Evolutionary conservation across 2,329 filamentous ascomycete species (phyloP), one percentile per base, ranked within the genome.

Genomic region (Grosmannia huntii): DNA sequence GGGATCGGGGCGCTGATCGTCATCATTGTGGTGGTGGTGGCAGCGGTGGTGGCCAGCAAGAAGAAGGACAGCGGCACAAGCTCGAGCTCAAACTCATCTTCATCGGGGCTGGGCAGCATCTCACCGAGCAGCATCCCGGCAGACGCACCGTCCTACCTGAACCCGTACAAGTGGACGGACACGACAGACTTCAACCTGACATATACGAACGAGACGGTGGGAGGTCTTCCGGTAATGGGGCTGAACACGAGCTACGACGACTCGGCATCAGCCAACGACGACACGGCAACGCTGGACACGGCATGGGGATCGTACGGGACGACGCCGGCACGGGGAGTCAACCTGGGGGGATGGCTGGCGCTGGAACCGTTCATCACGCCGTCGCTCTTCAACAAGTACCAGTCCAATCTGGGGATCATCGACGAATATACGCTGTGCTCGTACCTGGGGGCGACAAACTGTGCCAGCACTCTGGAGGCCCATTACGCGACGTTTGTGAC

Each of bases 331-430:
- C 83, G 92, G 7, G 94, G 94, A 1, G 89, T 97, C 41, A 97
- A 96, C 66, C 69, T 97, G 1, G 94, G 94, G 55, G 94, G 94
- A 14, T 99, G 94, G 94, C 80, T 99, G 1, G 88, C 87, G 3
- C 74, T 99, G 14, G 94, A 99, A 67, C 94, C 94, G 0, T 96
- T 95, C 69, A 97, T 99, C 68, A 92, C 89, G 4, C 94, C 94
- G 0, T 96, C 91, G 0, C 79, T 96, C 28, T 99, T 99, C 73
- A 55, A 83, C 73, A 55, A 83, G 61, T 80, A 79, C 61, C 89
- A 86, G 68, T 74, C 76, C 5, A 68, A 70, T 19, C 64, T 84
- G 75, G 75, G 82, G 5, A 82, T 97, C 49, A 79, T 97, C 21
- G 94, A 99, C 67, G 94, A 99, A 70, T 97, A 82, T 71, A 95